These are phyloP conservation scores for Aspergillus avenaceus DNA, from an alignment of 495 filamentous ascomycete species.

Conservation along the genomic window DNA sequence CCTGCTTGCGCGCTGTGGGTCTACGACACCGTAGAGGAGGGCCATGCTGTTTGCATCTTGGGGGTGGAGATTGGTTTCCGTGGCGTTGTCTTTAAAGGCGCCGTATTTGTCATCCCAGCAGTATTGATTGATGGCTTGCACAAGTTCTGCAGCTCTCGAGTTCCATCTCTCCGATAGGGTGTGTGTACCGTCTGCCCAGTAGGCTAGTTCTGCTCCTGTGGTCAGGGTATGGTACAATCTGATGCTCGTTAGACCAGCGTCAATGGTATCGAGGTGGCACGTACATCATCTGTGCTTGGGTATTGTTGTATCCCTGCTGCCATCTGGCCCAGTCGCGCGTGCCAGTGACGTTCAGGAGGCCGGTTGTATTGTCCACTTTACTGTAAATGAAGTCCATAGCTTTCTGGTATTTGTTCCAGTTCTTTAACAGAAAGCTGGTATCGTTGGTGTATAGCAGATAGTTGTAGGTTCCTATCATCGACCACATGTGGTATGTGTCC, in stretches of 20 bases:
- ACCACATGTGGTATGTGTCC: slow-evolving; percentile 63
- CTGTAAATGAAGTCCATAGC: slow-evolving; percentile 53
- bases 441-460: slow-evolving; percentile 58
- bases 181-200: slow-evolving; percentile 45
- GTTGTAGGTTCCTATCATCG: slow-evolving; percentile 60
- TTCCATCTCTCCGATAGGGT: slow-evolving; percentile 41
- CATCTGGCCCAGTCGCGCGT: slow-evolving; percentile 56
- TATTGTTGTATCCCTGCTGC: slow-evolving; percentile 48
- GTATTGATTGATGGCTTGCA: slow-evolving; percentile 38
- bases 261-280: neutral
- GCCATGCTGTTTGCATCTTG: slow-evolving; percentile 53
- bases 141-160: slow-evolving; percentile 32
- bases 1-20: slow-evolving; percentile 25
- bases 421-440: slow-evolving; percentile 41
- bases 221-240: slow-evolving; percentile 48
- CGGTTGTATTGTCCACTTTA: slow-evolving; percentile 46
- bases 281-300: slow-evolving; percentile 54
- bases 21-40: slow-evolving; percentile 32
- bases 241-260: slow-evolving; percentile 3
- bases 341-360: slow-evolving; percentile 54
- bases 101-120: slow-evolving; percentile 49
- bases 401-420: slow-evolving; percentile 47
- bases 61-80: slow-evolving; percentile 40
- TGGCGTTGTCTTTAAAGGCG: slow-evolving; percentile 55
- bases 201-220: slow-evolving; percentile 46